Base-by-base conservation (phyloP, 2,329 filamentous ascomycete genomes). In the Beauveria bassiana region DNA sequence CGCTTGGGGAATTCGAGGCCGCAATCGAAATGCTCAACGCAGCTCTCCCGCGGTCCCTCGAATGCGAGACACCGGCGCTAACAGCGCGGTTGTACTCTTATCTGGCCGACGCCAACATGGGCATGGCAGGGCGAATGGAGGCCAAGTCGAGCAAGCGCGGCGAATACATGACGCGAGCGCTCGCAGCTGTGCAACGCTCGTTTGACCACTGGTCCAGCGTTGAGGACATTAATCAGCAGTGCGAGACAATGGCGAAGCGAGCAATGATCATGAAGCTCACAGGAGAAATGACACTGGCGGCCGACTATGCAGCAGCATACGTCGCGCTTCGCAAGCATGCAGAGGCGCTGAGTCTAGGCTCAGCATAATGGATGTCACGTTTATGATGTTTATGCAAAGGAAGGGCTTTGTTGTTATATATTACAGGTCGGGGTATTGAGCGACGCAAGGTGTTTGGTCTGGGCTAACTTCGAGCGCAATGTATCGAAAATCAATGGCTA, bases 161-260 rank as follows among this genome's bases (percentile, higher is more conserved):
- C 43, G 84, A 87, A 68, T 79, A 81, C 66, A 72, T 90, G 68
- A 81, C 79, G 8, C 78, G 79, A 59, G 87, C 86, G 0, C 70
- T 85, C 59, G 79, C 80, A 43, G 84, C 86, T 34, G 79, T 90
- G 53, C 84, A 88, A 61, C 81, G 78, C 64, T 84, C 87, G 0
- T 85, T 86, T 66, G 76, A 77, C 38, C 82, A 86, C 64, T 96
- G 84, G 70, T 83, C 85, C 47, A 80, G 78, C 52, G 77, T 91
- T 16, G 86, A 90, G 70, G 89, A 65, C 22, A 75, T 86, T 16
- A 75, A 78, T n/a, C 86, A 85, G 59, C 87, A 90, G 74, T 87
- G 90, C 69, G 88, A 92, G 73, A 86, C 90, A 78, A 82, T 93
- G 76, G 87, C 88, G 22, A 95, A 95, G 78, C 93, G 91, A 74